These are phyloP conservation scores for Silybum marianum DNA, from an alignment of 129 eudicot genomes.

Conservation along the genomic window DNA sequence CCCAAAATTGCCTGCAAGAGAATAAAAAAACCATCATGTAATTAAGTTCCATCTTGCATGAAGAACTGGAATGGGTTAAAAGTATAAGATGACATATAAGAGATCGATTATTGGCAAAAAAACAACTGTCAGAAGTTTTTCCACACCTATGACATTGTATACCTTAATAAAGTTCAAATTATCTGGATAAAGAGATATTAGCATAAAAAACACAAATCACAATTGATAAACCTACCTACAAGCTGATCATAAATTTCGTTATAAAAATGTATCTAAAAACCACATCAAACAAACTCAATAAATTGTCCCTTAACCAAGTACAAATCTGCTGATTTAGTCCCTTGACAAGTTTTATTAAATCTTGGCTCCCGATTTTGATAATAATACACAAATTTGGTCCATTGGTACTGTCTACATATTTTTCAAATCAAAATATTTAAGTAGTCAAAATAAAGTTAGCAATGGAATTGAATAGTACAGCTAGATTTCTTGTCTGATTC, in stretches of 20 bases:
- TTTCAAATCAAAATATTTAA: no score
- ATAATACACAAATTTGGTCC: background rate
- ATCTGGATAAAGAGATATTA: background rate
- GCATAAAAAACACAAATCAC: background rate
- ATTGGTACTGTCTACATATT: background rate
- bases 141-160: background rate
- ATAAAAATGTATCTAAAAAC: background rate
- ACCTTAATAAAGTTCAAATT: background rate
- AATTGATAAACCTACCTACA: background rate
- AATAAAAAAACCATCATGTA: background rate
- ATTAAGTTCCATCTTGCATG: background rate
- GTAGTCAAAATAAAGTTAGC: background rate
- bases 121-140: background rate
- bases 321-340: background rate
- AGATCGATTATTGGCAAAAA: background rate
- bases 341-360: no score
- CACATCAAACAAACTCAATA: background rate
- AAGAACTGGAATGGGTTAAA: background rate
- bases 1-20: slow-evolving; percentile 85
- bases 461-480: background rate
- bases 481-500: background rate
- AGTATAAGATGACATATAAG: background rate
- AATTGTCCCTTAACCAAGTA: background rate
- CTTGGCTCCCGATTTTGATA: background rate
- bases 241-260: background rate